A percentile compares a stretch with the other conserved stretches of the same genome.
Conservation (phyloP, 2,329 filamentous ascomycete species). For the Penicillium sp. region DNA sequence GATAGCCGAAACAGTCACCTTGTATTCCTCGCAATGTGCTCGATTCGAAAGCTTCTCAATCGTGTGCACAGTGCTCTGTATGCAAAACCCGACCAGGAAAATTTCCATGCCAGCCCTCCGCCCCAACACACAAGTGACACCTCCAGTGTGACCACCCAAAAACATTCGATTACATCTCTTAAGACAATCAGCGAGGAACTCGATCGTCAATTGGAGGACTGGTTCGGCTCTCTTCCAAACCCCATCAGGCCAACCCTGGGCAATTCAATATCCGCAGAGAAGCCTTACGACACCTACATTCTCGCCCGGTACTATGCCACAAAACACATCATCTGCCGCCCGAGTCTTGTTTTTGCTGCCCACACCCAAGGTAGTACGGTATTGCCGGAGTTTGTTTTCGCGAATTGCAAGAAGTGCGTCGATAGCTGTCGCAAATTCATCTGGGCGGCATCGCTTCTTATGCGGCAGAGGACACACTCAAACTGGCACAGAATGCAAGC, state of each 20-base stretch:
- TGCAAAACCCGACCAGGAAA: constrained; percentile 15
- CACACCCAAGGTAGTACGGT: background rate
- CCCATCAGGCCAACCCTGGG: constrained; percentile 14
- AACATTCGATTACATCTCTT: constrained; percentile 10
- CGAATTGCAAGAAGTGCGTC: constrained; percentile 16
- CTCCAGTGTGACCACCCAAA: background rate
- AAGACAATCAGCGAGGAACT: constrained; percentile 16
- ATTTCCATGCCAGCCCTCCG: background rate
- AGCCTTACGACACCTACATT: constrained; percentile 14
- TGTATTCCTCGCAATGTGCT: constrained; percentile 20
- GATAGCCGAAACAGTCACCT: constrained; percentile 8
- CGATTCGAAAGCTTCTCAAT: constrained; percentile 17
- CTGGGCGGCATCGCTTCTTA: constrained; percentile 6
- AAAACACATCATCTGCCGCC: constrained; percentile 17
- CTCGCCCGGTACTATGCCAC: constrained; percentile 16
- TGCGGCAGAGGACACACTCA: constrained; percentile 12
- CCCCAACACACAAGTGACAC: background rate
- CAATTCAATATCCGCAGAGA: background rate
- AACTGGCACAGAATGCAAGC: constrained; percentile 17
- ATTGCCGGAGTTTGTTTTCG: constrained; percentile 9
- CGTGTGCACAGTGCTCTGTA: constrained; percentile 14
- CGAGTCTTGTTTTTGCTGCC: constrained; percentile 15
- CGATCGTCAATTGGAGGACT: constrained; percentile 13
- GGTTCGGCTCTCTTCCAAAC: constrained; percentile 14
- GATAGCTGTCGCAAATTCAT: constrained; percentile 18